Conservation (phyloP, 1,284 basidiomycete genomes). For the Sporisorium reilianum region DNA sequence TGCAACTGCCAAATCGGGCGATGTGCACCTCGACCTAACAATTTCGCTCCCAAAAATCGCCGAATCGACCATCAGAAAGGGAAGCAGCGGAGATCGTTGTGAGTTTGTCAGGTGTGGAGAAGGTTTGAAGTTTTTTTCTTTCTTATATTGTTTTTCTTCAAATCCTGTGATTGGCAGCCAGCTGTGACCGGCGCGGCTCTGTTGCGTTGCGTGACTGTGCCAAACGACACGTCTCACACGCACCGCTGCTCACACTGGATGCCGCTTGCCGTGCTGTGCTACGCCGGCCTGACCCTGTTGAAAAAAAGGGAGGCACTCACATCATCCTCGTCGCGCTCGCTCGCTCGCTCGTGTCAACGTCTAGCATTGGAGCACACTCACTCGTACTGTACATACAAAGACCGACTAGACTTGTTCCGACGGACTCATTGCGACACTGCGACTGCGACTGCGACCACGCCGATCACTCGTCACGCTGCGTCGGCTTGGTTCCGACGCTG, state of each 20-base stretch:
- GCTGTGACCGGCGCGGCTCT: neutral
- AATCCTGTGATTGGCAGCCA: neutral
- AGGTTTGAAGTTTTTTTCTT: conserved; percentile 1
- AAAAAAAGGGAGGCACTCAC: neutral
- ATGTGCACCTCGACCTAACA: neutral
- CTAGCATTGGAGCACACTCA: no score
- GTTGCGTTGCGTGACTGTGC: neutral
- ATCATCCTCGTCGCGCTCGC: conserved; percentile 5
- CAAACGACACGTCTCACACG: conserved; percentile 4
- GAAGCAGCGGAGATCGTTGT: neutral
- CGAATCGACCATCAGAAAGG: neutral
- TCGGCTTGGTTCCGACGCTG: conserved; percentile 1
- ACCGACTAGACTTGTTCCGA: neutral
- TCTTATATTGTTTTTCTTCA: neutral
- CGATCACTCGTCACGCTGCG: neutral
- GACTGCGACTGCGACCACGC: no score
- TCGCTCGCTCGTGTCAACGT: no score
- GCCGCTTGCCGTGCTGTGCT: no score
- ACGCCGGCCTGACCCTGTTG: no score
- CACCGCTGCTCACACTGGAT: no score
- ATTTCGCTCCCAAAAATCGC: no score
- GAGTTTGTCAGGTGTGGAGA: neutral
- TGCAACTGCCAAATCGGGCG: neutral
- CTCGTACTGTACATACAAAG: neutral
- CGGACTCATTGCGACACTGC: neutral